Evolutionary conservation across 75 land plant genomes (phyloP).

Genomic region (Isoetes taiwanensis): DNA sequence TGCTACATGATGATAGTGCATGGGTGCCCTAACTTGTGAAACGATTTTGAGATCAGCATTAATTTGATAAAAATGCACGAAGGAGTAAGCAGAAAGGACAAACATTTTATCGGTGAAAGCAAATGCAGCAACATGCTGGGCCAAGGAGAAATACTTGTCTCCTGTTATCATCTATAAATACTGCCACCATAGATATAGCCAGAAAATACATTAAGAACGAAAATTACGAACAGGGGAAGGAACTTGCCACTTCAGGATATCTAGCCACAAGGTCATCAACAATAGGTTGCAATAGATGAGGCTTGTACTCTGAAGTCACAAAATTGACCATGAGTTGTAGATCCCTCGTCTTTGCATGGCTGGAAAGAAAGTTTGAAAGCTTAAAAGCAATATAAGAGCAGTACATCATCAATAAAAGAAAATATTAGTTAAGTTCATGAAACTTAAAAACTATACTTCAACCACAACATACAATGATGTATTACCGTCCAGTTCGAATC

Average conservation of each 20-base stretch:
- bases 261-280: slow-evolving; percentile 37
- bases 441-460: neutral
- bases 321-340: slow-evolving; percentile 84
- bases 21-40: too few species aligned
- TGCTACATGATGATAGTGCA: too few species aligned
- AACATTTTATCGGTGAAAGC: too few species aligned
- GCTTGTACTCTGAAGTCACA: slow-evolving; percentile 74
- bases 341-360: slow-evolving; percentile 40
- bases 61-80: too few species aligned
- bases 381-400: neutral
- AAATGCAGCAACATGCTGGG: too few species aligned
- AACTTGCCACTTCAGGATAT: slow-evolving; percentile 72
- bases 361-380: slow-evolving; percentile 15
- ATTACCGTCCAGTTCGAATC: slow-evolving; percentile 78
- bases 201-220: too few species aligned
- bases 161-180: neutral
- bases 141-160: too few species aligned
- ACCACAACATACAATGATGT: neutral
- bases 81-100: too few species aligned
- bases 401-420: neutral
- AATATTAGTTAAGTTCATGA: neutral
- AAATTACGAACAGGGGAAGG: too few species aligned
- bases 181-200: too few species aligned
- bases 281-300: slow-evolving; percentile 59
- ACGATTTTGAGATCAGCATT: too few species aligned